Evolutionary conservation across 2,329 filamentous ascomycete species (phyloP), one percentile per base, ranked within the genome.

Genomic region (Purpureocillium takamizusanense): DNA sequence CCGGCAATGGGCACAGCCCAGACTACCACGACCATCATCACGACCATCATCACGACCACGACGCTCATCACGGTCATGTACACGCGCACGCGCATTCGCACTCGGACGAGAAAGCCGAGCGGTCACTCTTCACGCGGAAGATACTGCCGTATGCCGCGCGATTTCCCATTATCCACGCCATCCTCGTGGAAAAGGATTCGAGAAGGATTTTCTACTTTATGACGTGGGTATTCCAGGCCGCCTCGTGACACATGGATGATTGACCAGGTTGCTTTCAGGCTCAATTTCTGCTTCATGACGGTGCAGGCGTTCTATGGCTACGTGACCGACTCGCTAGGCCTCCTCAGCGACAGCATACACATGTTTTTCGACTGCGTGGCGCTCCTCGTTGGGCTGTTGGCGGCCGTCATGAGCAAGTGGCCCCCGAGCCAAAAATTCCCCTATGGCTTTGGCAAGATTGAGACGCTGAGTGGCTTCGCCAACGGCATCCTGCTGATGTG

Each of bases 341-440:
- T 98, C n/a, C 76, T 98, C 14, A 95, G 88, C 49, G 92, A 98
- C 61, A 97, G 89, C 53, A 92, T 98, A 46, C 92, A 98, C 63
- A 98, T 98, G 92, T 90, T 98, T 54, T 97, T 98, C 52, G 92
- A 98, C 62, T 98, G 92, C 50, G 80, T 95, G 28, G 92, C 90
- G 15, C 73, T 98, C 21, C 78, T 86, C 2, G 88, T 98, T 28
- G 92, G 92, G 10, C 70, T 98, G 9, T 83, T 90, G 50, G 92
- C 92, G 21, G 83, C 90, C 2, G 88, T 98, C 6, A 86, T 95
- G 69, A 92, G 86, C 62, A 97, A 97, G 62, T 95, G 92, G 89
- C 88, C 89, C 1, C 84, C 88, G 1, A 95, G 83, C 56, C 73
- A 84, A 42, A 74, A 81, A 15, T 97, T 95, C 51, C 92, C 92